Evolutionary conservation across 2,329 filamentous ascomycete genomes (phyloP).

Genomic region (Albophoma yamanashiensis): DNA sequence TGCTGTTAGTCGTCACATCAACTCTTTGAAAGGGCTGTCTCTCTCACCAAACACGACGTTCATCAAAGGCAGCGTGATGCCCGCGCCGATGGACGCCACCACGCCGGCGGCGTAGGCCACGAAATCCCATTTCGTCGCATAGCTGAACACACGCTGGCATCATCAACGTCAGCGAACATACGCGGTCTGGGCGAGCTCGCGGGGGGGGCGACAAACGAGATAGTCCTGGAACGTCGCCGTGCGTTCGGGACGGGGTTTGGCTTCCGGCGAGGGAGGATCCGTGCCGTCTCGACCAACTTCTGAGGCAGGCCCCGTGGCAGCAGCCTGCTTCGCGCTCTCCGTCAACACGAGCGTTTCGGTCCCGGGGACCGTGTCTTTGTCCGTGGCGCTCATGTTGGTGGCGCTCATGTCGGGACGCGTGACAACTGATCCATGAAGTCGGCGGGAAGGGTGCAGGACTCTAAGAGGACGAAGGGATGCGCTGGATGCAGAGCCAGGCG

Average conservation of each 20-base stretch:
- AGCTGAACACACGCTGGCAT: constrained; percentile 37
- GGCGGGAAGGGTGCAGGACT: not conserved
- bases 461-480: not conserved
- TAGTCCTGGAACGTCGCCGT: constrained; percentile 36
- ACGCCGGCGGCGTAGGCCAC: constrained; percentile 34
- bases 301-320: not conserved
- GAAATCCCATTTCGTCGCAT: constrained; percentile 42
- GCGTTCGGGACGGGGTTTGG: constrained; percentile 17
- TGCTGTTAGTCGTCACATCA: constrained; percentile 1
- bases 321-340: not conserved
- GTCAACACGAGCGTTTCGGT: not conserved
- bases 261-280: not conserved
- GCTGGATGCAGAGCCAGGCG: not conserved
- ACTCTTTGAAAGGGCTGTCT: not conserved
- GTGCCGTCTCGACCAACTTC: not conserved
- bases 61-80: constrained; percentile 46
- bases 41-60: constrained; percentile 46
- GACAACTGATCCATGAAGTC: not conserved
- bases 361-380: not conserved
- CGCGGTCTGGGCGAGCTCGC: not conserved
- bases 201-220: constrained; percentile 15
- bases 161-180: not conserved
- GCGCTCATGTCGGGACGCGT: not conserved
- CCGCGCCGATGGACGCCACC: constrained; percentile 39
- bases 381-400: not conserved